Percentiles rank a stretch among this genome's conserved stretches.
These are phyloP conservation scores for Ceratobasidium sp. DNA, from an alignment of 1,284 basidiomycete genomes.

Conservation along the genomic window DNA sequence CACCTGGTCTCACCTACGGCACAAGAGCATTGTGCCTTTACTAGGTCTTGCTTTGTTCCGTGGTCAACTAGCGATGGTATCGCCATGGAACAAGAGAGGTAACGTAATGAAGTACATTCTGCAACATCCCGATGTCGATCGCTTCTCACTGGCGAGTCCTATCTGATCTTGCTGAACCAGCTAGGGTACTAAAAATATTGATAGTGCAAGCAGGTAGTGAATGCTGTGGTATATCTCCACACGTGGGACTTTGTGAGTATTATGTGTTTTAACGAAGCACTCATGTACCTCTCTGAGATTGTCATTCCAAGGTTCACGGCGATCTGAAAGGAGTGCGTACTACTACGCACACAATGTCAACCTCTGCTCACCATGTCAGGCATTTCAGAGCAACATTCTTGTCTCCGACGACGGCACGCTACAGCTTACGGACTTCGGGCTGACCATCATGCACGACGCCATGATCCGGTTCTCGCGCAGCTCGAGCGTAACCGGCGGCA, in stretches of 20 bases:
- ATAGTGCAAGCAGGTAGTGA: no score
- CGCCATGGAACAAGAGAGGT: neutral
- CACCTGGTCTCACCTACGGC: constrained; percentile 12
- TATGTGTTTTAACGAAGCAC: no score
- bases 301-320: neutral
- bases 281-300: neutral
- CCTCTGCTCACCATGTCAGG: neutral
- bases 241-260: no score
- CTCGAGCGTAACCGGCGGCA: no score
- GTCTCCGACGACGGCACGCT: neutral
- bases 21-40: neutral
- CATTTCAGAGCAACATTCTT: neutral
- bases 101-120: neutral
- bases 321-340: neutral
- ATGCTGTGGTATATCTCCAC: no score
- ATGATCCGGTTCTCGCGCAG: neutral
- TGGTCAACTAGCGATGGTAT: neutral
- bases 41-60: neutral
- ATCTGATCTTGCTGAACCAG: no score
- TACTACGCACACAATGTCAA: neutral
- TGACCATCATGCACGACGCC: neutral
- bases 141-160: neutral
- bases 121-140: neutral
- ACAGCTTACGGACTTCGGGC: neutral
- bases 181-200: neutral